Evolutionary conservation across 345 rosid genomes (phyloP).

Genomic region (Microthlaspi erraticum): DNA sequence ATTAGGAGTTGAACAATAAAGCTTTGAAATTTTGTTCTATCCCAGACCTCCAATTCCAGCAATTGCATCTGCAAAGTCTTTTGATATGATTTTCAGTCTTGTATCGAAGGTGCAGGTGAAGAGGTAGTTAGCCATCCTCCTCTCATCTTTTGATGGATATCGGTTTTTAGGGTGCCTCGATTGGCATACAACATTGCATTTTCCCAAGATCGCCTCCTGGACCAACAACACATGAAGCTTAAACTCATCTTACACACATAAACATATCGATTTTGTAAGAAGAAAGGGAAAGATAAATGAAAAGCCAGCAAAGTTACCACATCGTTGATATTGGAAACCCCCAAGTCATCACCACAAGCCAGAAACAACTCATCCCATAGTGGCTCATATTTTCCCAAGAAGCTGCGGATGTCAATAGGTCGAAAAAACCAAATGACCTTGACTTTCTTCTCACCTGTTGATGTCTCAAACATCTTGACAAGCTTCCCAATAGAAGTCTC

Average conservation of each 20-base stretch:
- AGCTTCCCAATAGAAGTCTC: conserved; percentile 62
- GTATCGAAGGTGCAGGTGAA: conserved; percentile 61
- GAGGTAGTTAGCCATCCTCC: conserved; percentile 48
- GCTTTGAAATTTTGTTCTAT: not conserved
- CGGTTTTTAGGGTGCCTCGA: conserved; percentile 56
- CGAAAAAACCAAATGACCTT: conserved; percentile 65
- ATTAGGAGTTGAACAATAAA: conserved; percentile 14
- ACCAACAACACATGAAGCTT: conserved; percentile 12
- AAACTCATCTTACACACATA: not conserved
- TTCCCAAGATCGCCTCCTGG: conserved; percentile 52
- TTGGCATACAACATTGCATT: conserved; percentile 60
- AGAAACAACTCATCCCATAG: conserved; percentile 63
- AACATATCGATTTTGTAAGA: not conserved
- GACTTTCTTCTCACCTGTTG: conserved; percentile 47
- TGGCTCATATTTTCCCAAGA: conserved; percentile 52
- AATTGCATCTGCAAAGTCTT: conserved; percentile 47
- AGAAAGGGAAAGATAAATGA: conserved; percentile 9
- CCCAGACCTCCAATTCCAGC: conserved; percentile 57
- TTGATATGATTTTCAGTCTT: conserved; percentile 35
- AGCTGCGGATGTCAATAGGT: conserved; percentile 52
- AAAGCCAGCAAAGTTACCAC: conserved; percentile 47
- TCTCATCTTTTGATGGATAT: conserved; percentile 43
- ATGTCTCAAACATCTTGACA: conserved; percentile 52
- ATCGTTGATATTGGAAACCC: conserved; percentile 48
- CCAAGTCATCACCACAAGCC: conserved; percentile 60